Evolutionary conservation across 2,329 filamentous ascomycete species (phyloP).

Genomic region (Cladobotryum protrusum): DNA sequence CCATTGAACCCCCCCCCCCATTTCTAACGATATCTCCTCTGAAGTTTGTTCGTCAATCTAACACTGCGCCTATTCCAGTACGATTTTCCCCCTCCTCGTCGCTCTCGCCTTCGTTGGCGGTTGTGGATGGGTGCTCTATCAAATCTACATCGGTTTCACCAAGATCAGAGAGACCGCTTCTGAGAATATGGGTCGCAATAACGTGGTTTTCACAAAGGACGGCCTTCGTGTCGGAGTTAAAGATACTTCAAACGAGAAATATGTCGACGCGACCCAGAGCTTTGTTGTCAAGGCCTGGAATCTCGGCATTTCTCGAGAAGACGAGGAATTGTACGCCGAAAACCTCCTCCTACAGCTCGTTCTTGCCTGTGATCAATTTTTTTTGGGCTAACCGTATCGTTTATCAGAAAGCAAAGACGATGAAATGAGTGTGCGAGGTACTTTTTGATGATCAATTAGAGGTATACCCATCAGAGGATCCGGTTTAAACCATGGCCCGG

Average conservation of each 20-base stretch:
- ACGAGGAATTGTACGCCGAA: conserved; percentile 17
- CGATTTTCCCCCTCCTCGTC: conserved; percentile 61
- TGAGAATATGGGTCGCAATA: conserved; percentile 67
- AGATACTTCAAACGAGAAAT: conserved; percentile 60
- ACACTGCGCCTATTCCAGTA: conserved; percentile 29
- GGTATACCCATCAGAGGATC: too few species aligned
- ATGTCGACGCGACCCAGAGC: conserved; percentile 67
- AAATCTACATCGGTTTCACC: conserved; percentile 62
- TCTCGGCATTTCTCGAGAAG: conserved; percentile 32
- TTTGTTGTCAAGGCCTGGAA: conserved; percentile 63
- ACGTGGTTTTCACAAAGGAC: conserved; percentile 69
- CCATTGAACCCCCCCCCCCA: not conserved
- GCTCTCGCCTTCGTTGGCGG: conserved; percentile 57
- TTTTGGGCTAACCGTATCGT: not conserved
- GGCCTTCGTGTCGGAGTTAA: conserved; percentile 67
- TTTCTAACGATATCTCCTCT: not conserved
- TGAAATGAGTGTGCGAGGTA: not conserved
- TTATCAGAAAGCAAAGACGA: conserved; percentile 8
- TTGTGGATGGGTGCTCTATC: conserved; percentile 61
- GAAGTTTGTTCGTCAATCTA: not conserved
- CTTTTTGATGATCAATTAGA: too few species aligned
- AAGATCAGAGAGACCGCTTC: conserved; percentile 61
- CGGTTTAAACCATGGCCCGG: too few species aligned
- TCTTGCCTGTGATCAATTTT: not conserved
- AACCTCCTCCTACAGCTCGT: not conserved